Conservation (phyloP, 148 eudicot species). For the Persicaria tinctoria region DNA sequence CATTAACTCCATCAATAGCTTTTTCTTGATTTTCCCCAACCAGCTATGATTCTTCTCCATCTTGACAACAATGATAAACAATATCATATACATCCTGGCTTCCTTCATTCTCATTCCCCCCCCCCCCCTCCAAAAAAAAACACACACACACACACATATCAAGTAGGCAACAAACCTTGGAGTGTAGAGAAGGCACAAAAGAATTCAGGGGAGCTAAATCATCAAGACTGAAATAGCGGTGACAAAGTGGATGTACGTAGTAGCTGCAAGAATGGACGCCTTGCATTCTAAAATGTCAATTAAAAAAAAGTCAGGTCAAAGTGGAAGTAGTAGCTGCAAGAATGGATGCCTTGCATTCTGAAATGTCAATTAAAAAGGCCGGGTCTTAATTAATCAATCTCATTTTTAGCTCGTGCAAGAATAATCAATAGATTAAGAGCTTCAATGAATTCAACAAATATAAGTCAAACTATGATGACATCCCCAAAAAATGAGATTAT, state of each 20-base stretch:
- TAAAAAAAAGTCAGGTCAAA: too few relatives aligned
- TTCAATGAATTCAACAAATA: not conserved
- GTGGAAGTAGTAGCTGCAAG: too few relatives aligned
- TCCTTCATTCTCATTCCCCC: too few relatives aligned
- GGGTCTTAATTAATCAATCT: not conserved
- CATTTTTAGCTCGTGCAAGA: not conserved
- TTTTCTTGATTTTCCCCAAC: constrained; percentile 22
- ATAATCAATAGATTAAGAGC: not conserved
- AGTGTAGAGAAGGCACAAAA: constrained; percentile 52
- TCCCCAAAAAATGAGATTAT: not conserved
- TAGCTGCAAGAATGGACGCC: constrained; percentile 74
- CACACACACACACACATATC: not conserved
- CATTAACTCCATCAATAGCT: constrained; percentile 21
- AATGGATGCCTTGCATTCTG: too few relatives aligned
- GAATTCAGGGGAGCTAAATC: constrained; percentile 53
- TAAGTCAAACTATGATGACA: not conserved
- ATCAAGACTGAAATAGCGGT: constrained; percentile 73
- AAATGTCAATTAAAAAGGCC: too few relatives aligned
- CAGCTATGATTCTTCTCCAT: constrained; percentile 23
- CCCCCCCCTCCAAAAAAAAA: not conserved
- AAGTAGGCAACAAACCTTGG: constrained; percentile 34
- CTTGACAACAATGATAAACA: too few relatives aligned
- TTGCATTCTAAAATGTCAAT: constrained; percentile 68
- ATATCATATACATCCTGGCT: too few relatives aligned
- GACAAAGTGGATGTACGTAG: constrained; percentile 70